Conservation (phyloP, 106 monocot species). For the Allium sativum region DNA sequence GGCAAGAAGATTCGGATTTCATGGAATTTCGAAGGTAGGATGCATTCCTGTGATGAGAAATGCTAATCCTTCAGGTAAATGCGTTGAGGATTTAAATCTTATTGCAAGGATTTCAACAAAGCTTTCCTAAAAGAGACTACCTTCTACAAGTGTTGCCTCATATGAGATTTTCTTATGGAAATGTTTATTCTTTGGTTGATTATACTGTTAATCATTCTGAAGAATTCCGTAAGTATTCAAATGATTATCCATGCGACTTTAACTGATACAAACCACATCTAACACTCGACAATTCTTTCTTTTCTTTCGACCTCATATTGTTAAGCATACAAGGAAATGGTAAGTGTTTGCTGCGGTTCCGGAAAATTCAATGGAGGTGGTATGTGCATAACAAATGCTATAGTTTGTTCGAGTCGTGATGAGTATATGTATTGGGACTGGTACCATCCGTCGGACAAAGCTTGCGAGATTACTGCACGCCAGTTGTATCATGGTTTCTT, state of each 20-base stretch:
- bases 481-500: slow-evolving; percentile 18
- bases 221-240: slow-evolving; percentile 3
- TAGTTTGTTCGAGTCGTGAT: slow-evolving; percentile 24
- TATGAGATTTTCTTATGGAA: slow-evolving; percentile 27
- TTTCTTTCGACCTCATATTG: not conserved
- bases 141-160: slow-evolving; percentile 13
- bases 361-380: slow-evolving; percentile 31
- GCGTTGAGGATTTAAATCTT: slow-evolving; percentile 18
- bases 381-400: slow-evolving; percentile 35
- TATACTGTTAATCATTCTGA: not conserved
- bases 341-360: slow-evolving; percentile 38
- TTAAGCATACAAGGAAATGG: slow-evolving; percentile 27
- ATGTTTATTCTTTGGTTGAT: slow-evolving; percentile 8
- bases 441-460: slow-evolving; percentile 34
- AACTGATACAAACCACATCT: not conserved
- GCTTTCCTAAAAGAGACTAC: slow-evolving; percentile 2
- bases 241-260: not conserved
- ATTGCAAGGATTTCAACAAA: slow-evolving; percentile 13
- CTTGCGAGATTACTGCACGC: slow-evolving; percentile 21
- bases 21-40: slow-evolving; percentile 15
- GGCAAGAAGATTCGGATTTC: slow-evolving; percentile 23
- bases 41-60: slow-evolving; percentile 20
- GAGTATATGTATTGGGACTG: slow-evolving; percentile 38
- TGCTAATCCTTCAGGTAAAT: slow-evolving; percentile 7
- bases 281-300: not conserved